These are phyloP conservation scores for Saccharomycopsis phalli DNA, from an alignment of 1,139 yeast genomes.

Conservation along the genomic window DNA sequence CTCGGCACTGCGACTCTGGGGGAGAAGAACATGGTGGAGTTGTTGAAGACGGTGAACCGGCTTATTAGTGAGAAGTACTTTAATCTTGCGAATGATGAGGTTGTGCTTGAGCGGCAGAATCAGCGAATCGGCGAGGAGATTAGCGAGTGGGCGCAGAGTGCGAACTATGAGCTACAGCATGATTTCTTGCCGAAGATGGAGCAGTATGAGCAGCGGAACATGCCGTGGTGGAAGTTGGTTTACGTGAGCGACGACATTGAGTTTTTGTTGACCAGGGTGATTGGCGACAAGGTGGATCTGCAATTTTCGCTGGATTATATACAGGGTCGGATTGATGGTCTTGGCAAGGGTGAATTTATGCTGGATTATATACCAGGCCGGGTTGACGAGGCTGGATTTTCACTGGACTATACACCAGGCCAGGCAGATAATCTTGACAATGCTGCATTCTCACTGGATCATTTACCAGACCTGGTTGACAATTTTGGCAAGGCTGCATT, in stretches of 20 bases:
- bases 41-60: conserved; percentile 11
- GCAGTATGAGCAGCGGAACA: conserved; percentile 6
- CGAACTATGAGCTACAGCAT: conserved; percentile 16
- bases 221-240: conserved; percentile 18
- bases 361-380: too few relatives aligned
- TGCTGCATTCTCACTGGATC: too few relatives aligned
- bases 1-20: conserved; percentile 12
- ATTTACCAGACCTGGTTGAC: too few relatives aligned
- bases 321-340: conserved; percentile 17
- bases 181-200: conserved; percentile 5
- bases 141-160: conserved; percentile 14
- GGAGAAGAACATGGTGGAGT: conserved; percentile 2
- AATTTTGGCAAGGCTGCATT: too few relatives aligned
- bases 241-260: conserved; percentile 16
- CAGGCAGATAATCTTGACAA: too few relatives aligned
- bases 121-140: conserved; percentile 8
- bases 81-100: neutral
- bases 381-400: too few relatives aligned
- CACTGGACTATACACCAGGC: too few relatives aligned
- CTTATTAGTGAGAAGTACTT: conserved; percentile 9
- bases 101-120: neutral
- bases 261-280: conserved; percentile 16
- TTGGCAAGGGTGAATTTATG: too few relatives aligned
- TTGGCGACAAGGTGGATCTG: conserved; percentile 1
- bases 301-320: conserved; percentile 11